phyloP scores from a whole-genome alignment of 352 stramenopile genomes.

The Pythium apleroticum region DNA sequence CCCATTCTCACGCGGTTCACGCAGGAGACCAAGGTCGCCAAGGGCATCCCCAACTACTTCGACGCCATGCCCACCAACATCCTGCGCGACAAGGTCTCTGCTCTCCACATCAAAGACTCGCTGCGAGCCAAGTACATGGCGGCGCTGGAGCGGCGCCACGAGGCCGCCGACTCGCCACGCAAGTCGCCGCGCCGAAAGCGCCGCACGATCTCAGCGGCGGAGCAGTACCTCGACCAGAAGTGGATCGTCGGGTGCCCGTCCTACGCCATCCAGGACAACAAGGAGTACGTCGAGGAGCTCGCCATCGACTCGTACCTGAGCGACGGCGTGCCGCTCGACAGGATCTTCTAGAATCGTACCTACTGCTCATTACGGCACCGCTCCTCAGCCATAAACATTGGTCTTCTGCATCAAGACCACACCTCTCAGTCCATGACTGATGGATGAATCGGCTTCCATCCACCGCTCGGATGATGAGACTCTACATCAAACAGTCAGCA shows the following conservation, averaged over 20 bases:
- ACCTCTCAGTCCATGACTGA: too few relatives aligned
- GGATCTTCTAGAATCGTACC: conserved; percentile 48
- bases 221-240: conserved; percentile 50
- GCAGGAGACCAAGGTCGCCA: conserved; percentile 54
- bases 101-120: conserved; percentile 29
- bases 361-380: too few relatives aligned
- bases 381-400: background rate
- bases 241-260: conserved; percentile 76
- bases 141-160: conserved; percentile 38
- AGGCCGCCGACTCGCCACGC: conserved; percentile 8
- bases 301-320: conserved; percentile 77
- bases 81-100: conserved; percentile 51
- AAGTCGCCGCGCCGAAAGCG: conserved; percentile 36
- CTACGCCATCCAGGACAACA: conserved; percentile 82
- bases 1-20: conserved; percentile 52
- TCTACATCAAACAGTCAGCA: background rate
- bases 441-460: too few relatives aligned
- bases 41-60: conserved; percentile 83
- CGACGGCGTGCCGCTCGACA: conserved; percentile 53
- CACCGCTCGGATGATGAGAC: too few relatives aligned
- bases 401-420: background rate
- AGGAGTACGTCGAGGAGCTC: conserved; percentile 74
- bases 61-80: conserved; percentile 67
- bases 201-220: conserved; percentile 38
- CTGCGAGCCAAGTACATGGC: conserved; percentile 52